Evolutionary conservation across 768 basidiomycete species (phyloP), one percentile per base, ranked within the genome.

Genomic region (Thelephora ganbajun): DNA sequence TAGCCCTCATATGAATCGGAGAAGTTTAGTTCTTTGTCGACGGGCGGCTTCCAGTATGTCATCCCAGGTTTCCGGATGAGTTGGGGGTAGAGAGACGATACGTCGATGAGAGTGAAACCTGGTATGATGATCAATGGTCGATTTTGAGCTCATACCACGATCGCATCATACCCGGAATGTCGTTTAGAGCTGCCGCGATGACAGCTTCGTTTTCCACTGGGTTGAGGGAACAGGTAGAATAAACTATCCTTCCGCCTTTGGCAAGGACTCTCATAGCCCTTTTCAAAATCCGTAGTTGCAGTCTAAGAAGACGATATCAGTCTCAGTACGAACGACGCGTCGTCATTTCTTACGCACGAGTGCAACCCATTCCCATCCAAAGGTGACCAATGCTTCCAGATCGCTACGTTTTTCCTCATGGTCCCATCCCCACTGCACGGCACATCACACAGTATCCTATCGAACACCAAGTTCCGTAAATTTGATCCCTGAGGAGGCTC

Each of bases 361-460:
- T 99, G 96, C 51, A 99, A 62, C 2, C 90, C 89, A 59, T 94
- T 92, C 9, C 85, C 94, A 61, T 94, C 89, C 61, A 78, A 76
- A 11, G 83, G 76, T 39, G 77, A 77, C 94, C 94, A 99, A 36
- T 73, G 72, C 60, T 83, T 86, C 96, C 96, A 99, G 35, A 99
- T 96, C 0, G 81, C 86, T 12, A 86, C 61, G 60, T 99, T 99
- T 71, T 99, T 99, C 52, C 96, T 68, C 48, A 97, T 63, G 0
- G 96, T 99, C 0, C 94, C 96, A 61, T 99, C 96, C 3, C 96
- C 96, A 56, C 88, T 92, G 60, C 96, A 99, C 7, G 96, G 96
- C 7, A 99, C 96, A 61, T 98, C 96, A 44, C 91, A 93, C 33
- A 99, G 65, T 50, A 99, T 94, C 30, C 94, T 72, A 61, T 98